Evolutionary conservation across 1,284 basidiomycete species (phyloP).

Genomic region (Ganoderma multipileum): DNA sequence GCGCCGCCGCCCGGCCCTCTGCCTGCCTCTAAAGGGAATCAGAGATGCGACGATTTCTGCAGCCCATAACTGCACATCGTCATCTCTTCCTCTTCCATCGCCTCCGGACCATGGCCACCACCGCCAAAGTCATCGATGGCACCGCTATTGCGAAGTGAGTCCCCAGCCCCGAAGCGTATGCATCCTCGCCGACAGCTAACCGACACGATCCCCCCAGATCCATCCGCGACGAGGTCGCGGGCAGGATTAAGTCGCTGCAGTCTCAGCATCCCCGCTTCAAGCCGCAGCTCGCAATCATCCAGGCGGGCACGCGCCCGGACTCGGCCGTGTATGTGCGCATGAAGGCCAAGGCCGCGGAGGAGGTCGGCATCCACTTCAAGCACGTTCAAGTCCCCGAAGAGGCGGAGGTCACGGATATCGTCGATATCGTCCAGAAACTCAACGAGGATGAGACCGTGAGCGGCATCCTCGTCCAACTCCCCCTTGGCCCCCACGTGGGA

Average conservation of each 20-base stretch:
- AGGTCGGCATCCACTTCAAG: conserved; percentile 91
- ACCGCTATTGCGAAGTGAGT: conserved; percentile 86
- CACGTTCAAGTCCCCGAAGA: conserved; percentile 83
- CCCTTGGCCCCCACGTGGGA: conserved; percentile 86
- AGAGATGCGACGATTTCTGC: conserved; percentile 33
- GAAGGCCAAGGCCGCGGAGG: conserved; percentile 96
- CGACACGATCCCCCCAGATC: conserved; percentile 55
- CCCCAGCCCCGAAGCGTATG: not conserved
- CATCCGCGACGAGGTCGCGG: conserved; percentile 78
- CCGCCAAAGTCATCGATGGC: conserved; percentile 83
- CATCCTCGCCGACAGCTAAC: not conserved
- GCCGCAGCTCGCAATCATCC: conserved; percentile 91
- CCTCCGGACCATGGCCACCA: conserved; percentile 57
- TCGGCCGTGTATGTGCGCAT: conserved; percentile 95
- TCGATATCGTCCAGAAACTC: conserved; percentile 80
- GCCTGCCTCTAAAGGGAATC: conserved; percentile 37
- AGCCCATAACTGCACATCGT: conserved; percentile 23
- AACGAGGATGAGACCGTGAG: conserved; percentile 87
- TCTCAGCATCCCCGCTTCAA: conserved; percentile 83
- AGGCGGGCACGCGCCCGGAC: conserved; percentile 92
- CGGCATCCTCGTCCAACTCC: conserved; percentile 97
- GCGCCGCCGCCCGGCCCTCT: conserved; percentile 29
- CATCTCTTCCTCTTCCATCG: conserved; percentile 45
- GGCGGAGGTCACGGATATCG: conserved; percentile 78
- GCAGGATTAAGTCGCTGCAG: conserved; percentile 68